Base-by-base conservation (phyloP, 306 rosid species). In the Fragaria ananassa region DNA sequence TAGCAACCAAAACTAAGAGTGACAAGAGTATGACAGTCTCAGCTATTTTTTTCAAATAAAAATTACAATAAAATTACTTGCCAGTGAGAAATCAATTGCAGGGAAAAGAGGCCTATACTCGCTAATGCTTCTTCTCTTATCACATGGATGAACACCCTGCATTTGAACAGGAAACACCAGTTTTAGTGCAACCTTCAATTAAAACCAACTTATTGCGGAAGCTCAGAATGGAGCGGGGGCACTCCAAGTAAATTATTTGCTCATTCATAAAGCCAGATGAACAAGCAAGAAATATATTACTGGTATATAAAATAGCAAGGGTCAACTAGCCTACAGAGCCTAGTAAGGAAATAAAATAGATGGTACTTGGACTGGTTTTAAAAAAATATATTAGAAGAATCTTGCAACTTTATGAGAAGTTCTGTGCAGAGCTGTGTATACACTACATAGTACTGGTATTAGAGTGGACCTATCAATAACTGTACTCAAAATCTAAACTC, bases 111-210 rank as follows among this genome's bases (percentile, higher is more conserved):
- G 56, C 63, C 29, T 83, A 76, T 95, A 95, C 78, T 95, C 93
- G 15, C 71, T 82, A 72, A 91, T 85, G 84, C 81, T 89, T 82
- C 96, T 85, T 85, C 99, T 91, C 88, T 95, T 92, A 81, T 92
- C 96, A 77, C 99, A 95, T 63, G 97, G 97, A 85, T 88, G 92
- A 74, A 92, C 86, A 51, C 97, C 99, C 99, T 95, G 82, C 79
- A 81, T 75, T n/a, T 79, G 71, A 70, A 57, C 68, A 53, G 78
- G 68, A 70, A 73, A 57, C 51, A 67, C 13, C 60, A 13, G 78
- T 39, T 71, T 60, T 64, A 77, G 70, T 45, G 42, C 42, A 25
- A 74, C 6, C 9, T 5, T 29, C 57, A 27, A 1, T 8, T 42
- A 57, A 35, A 54, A 10, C 7, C 70, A 65, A 34, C 68, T 65